Evolutionary conservation across 768 basidiomycete genomes (phyloP).

Genomic region (Mycena epipterygia): DNA sequence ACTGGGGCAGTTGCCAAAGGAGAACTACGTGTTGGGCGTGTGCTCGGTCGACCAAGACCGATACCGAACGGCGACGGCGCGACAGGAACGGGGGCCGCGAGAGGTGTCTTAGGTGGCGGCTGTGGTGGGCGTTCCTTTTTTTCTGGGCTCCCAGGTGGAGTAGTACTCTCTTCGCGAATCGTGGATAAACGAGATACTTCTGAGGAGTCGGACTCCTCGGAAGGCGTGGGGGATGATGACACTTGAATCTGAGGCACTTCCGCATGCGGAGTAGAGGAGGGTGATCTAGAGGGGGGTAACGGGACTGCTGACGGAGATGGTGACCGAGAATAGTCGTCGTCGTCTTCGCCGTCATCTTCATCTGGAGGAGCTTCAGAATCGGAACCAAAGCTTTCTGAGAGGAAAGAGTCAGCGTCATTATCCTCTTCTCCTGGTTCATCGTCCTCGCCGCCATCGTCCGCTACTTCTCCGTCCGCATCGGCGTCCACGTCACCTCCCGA

Average conservation of each 20-base stretch:
- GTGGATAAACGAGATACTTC: conserved; percentile 45
- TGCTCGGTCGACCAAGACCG: conserved; percentile 69
- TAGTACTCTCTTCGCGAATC: conserved; percentile 63
- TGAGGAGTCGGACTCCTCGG: conserved; percentile 41
- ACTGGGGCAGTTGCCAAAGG: conserved; percentile 73
- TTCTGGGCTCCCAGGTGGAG: conserved; percentile 75
- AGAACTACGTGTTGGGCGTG: conserved; percentile 81
- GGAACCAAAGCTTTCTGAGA: conserved; percentile 47
- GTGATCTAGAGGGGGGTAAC: conserved; percentile 60
- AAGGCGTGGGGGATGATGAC: conserved; percentile 51
- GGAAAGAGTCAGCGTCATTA: conserved; percentile 47
- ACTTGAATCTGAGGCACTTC: conserved; percentile 58
- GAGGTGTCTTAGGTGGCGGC: conserved; percentile 50
- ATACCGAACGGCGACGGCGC: conserved; percentile 58
- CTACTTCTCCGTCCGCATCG: conserved; percentile 41
- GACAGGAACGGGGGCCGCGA: conserved; percentile 45
- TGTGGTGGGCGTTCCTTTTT: conserved; percentile 53
- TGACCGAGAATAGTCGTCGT: conserved; percentile 47
- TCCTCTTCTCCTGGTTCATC: conserved; percentile 44
- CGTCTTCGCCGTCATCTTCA: conserved; percentile 51
- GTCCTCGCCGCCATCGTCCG: conserved; percentile 44
- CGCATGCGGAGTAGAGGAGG: conserved; percentile 71
- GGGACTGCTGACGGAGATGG: conserved; percentile 51
- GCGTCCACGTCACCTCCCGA: conserved; percentile 44
- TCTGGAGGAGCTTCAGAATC: conserved; percentile 46